These are phyloP conservation scores for Pseudogymnoascus sp. DNA, from an alignment of 2,329 filamentous ascomycete genomes.

Conservation along the genomic window DNA sequence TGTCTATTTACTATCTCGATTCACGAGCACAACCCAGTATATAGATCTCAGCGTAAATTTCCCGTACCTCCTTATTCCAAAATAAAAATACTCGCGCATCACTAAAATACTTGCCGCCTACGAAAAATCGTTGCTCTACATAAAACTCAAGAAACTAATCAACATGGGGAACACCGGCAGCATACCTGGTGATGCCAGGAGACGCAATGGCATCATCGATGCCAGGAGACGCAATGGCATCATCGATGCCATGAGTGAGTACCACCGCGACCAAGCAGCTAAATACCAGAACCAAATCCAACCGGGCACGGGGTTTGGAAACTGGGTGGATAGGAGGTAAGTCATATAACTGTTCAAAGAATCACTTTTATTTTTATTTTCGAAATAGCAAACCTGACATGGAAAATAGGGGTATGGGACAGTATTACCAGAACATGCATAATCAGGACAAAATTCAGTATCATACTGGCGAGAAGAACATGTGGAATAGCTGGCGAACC, in stretches of 20 bases:
- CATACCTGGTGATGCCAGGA: background rate
- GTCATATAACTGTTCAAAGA: background rate
- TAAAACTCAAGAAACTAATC: background rate
- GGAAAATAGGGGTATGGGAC: background rate
- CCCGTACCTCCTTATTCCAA: background rate
- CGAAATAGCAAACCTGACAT: background rate
- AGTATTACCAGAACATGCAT: background rate
- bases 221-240: background rate
- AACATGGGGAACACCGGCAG: background rate
- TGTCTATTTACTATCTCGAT: background rate
- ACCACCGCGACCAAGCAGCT: background rate
- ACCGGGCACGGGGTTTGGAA: background rate
- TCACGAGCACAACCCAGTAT: background rate
- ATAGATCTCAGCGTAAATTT: background rate
- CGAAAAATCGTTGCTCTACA: background rate
- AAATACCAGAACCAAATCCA: background rate
- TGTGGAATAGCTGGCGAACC: background rate
- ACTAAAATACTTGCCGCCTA: background rate
- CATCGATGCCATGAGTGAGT: background rate
- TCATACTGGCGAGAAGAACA: background rate
- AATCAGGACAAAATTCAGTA: background rate
- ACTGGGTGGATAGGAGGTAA: background rate
- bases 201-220: background rate
- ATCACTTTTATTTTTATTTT: background rate
- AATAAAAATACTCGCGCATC: background rate